phyloP scores from a whole-genome alignment of 129 eudicot genomes.

The Chrysanthemum makinoi region DNA sequence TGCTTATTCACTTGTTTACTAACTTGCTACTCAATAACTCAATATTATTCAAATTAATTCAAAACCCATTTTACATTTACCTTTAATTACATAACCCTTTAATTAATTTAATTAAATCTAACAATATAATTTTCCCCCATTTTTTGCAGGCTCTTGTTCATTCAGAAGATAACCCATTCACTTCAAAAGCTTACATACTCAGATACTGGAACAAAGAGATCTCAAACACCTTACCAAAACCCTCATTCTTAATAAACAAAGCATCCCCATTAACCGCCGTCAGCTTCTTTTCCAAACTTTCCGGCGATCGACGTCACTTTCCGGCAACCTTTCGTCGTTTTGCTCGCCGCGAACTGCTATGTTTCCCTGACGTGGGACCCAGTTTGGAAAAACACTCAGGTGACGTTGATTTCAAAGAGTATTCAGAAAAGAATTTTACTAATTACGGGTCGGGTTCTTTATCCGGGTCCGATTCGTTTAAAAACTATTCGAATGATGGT shows the following conservation, averaged over 20 bases:
- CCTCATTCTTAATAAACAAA: constrained; percentile 56
- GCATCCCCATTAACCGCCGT: constrained; percentile 67
- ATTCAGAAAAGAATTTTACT: constrained; percentile 63
- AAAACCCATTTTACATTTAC: constrained; percentile 14
- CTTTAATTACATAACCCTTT: not conserved
- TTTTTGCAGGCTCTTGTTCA: constrained; percentile 30
- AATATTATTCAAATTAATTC: not conserved
- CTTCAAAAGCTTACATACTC: constrained; percentile 50
- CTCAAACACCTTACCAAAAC: constrained; percentile 58
- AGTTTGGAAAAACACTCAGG: constrained; percentile 60
- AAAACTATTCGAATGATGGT: constrained; percentile 51
- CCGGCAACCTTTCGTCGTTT: constrained; percentile 56
- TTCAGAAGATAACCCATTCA: constrained; percentile 63
- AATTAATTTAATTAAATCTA: not conserved
- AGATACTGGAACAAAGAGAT: constrained; percentile 83
- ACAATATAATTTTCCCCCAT: not conserved
- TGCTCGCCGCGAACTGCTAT: constrained; percentile 75
- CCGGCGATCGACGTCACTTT: constrained; percentile 51
- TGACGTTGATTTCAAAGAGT: constrained; percentile 46
- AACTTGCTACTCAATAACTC: too few species aligned
- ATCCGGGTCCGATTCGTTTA: constrained; percentile 64
- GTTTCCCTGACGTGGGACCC: constrained; percentile 67
- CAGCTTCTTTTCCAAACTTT: constrained; percentile 59
- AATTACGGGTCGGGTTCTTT: constrained; percentile 66
- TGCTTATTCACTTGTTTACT: fast-evolving